phyloP scores from a whole-genome alignment of 2,329 filamentous ascomycete genomes.

The Blumeria graminis region DNA sequence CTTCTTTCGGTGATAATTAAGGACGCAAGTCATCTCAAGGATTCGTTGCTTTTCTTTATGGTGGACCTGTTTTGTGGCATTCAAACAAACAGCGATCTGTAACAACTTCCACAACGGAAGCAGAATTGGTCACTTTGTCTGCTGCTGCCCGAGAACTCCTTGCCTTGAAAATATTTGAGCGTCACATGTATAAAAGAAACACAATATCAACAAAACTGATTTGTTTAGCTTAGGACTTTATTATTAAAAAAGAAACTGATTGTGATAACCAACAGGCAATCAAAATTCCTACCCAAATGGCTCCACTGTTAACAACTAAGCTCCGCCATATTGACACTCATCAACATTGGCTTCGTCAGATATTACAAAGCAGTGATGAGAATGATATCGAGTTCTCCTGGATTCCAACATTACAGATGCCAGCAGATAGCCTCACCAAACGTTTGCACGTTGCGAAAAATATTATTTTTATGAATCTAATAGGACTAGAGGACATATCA shows the following conservation, averaged over 20 bases:
- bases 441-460: not conserved
- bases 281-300: not conserved
- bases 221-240: too few relatives aligned
- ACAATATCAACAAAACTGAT: too few relatives aligned
- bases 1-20: not conserved
- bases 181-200: too few relatives aligned
- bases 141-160: not conserved
- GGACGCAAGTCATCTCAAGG: not conserved
- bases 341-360: not conserved
- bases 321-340: not conserved
- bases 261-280: constrained; percentile 1
- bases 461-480: not conserved
- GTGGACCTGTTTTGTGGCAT: constrained; percentile 1
- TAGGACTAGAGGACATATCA: not conserved
- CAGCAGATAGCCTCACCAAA: not conserved
- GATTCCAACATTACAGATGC: not conserved
- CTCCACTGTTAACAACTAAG: not conserved
- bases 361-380: not conserved
- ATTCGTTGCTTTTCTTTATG: not conserved
- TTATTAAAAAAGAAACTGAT: too few relatives aligned
- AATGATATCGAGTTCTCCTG: not conserved
- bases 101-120: not conserved
- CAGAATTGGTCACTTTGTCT: not conserved
- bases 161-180: not conserved
- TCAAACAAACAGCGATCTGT: not conserved